A percentile compares a stretch with the other conserved stretches of the same genome.
These are phyloP conservation scores for Fusarium sp. DNA, from an alignment of 2,329 filamentous ascomycete genomes.

Conservation along the genomic window DNA sequence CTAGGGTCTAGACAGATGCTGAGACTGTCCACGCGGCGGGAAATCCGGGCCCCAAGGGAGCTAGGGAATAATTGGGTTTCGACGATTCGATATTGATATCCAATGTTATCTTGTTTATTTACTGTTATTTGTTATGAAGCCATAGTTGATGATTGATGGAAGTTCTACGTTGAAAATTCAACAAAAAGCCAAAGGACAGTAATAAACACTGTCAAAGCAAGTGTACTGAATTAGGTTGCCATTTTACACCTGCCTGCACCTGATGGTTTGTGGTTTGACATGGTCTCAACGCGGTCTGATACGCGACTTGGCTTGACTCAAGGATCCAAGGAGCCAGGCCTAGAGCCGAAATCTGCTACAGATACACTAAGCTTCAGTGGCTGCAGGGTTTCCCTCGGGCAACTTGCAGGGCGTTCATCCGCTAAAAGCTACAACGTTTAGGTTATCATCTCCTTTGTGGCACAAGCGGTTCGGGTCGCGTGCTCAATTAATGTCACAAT, in stretches of 20 bases:
- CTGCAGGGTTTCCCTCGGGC: slow-evolving; percentile 12
- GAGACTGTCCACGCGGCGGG: slow-evolving; percentile 39
- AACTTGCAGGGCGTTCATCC: slow-evolving; percentile 24
- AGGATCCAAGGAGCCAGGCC: not conserved
- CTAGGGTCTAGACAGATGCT: slow-evolving; percentile 38
- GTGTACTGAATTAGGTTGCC: slow-evolving; percentile 1
- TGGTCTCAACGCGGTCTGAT: slow-evolving; percentile 33
- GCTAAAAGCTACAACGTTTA: not conserved
- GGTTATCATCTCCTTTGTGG: not conserved
- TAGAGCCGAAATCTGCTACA: slow-evolving; percentile 27
- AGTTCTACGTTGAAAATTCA: not conserved
- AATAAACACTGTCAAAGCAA: not conserved
- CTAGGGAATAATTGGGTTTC: slow-evolving; percentile 37
- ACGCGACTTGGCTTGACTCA: slow-evolving; percentile 34
- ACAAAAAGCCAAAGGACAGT: not conserved
- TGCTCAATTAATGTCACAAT: slow-evolving; percentile 10
- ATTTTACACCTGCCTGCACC: slow-evolving; percentile 6
- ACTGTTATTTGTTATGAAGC: not conserved
- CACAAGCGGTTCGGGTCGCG: slow-evolving; percentile 16
- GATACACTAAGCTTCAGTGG: slow-evolving; percentile 38
- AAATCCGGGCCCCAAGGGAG: slow-evolving; percentile 39
- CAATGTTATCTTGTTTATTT: slow-evolving; percentile 35
- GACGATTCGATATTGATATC: slow-evolving; percentile 25
- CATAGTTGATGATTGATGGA: not conserved
- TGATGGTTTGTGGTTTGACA: slow-evolving; percentile 20